Percentiles rank a stretch among this genome's conserved stretches.
These are phyloP conservation scores for Nemania serpens DNA, from an alignment of 2,329 filamentous ascomycete species.

Conservation along the genomic window DNA sequence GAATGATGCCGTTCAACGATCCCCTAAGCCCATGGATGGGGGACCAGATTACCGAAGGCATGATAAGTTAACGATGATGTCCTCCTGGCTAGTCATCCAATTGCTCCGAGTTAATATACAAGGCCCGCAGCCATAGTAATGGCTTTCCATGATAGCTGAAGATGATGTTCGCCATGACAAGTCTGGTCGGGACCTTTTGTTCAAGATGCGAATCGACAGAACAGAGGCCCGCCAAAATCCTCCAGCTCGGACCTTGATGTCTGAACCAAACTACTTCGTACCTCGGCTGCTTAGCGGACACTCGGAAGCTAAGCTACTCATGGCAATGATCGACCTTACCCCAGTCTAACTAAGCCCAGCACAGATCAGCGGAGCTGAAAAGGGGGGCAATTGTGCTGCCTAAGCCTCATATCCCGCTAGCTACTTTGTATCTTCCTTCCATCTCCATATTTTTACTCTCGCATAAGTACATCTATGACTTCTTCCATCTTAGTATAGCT, in stretches of 20 bases:
- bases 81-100: not conserved
- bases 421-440: not conserved
- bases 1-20: constrained; percentile 3
- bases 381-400: constrained; percentile 1
- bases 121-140: not conserved
- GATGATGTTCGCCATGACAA: not conserved
- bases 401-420: not conserved
- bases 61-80: not conserved
- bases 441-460: constrained; percentile 22
- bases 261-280: not conserved
- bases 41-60: constrained; percentile 18
- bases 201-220: too few species aligned
- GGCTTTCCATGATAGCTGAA: not conserved
- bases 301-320: constrained; percentile 21
- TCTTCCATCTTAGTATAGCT: constrained; percentile 10
- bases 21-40: constrained; percentile 1
- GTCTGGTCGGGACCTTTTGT: too few species aligned
- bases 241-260: not conserved
- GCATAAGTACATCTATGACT: not conserved
- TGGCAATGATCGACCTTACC: constrained; percentile 4
- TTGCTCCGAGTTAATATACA: not conserved
- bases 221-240: not conserved
- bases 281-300: constrained; percentile 10
- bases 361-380: constrained; percentile 2
- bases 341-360: not conserved